phyloP scores from a whole-genome alignment of 2,329 filamentous ascomycete species.

The Pleomassaria siparia region DNA sequence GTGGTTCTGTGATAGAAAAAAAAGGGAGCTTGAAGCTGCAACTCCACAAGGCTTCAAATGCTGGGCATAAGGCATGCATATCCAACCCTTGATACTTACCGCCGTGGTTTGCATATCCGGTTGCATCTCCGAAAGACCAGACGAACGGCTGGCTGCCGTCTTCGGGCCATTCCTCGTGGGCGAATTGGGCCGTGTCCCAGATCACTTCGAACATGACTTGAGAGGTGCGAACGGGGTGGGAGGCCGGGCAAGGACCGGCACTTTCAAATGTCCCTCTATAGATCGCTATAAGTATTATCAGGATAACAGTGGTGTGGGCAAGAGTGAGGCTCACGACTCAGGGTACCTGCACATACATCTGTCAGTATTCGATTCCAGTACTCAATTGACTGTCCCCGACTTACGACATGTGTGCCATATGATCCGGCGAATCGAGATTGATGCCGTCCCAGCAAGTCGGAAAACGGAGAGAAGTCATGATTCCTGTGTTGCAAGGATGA shows the following conservation, averaged over 20 bases:
- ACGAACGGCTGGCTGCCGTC: constrained; percentile 24
- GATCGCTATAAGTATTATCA: too few relatives aligned
- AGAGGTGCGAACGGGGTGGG: constrained; percentile 18
- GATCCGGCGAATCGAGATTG: constrained; percentile 53
- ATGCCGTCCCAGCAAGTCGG: constrained; percentile 47
- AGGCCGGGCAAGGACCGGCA: constrained; percentile 16
- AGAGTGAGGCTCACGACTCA: too few relatives aligned
- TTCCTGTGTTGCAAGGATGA: constrained; percentile 17
- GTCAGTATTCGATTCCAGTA: too few relatives aligned
- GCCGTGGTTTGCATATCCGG: constrained; percentile 21
- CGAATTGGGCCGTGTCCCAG: constrained; percentile 21
- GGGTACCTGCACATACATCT: too few relatives aligned
- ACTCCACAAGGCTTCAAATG: too few relatives aligned
- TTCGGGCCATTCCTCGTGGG: constrained; percentile 16
- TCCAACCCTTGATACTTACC: too few relatives aligned
- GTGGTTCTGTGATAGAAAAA: too few relatives aligned
- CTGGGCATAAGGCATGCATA: too few relatives aligned
- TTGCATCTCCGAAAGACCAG: constrained; percentile 20
- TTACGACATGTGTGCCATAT: constrained; percentile 38
- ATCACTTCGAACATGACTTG: constrained; percentile 23
- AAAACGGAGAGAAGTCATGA: constrained; percentile 21
- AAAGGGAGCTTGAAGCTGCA: too few relatives aligned
- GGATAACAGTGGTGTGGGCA: too few relatives aligned
- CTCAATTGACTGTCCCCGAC: too few relatives aligned
- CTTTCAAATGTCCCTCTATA: constrained; percentile 27